phyloP scores from a whole-genome alignment of 495 filamentous ascomycete genomes.

The Cenococcum geophilum region DNA sequence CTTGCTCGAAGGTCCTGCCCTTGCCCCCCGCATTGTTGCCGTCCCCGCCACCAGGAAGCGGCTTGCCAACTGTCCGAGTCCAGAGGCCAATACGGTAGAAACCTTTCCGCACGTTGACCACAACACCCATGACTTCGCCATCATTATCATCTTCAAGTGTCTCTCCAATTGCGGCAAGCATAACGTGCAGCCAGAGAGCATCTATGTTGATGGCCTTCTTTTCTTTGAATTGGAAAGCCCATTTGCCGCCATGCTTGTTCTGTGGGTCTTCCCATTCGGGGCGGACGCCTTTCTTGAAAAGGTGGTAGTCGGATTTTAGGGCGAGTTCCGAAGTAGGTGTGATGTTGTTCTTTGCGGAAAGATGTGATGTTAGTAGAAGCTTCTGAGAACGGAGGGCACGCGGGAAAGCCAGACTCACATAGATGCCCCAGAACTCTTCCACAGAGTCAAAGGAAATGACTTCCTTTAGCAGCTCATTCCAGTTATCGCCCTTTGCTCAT shows the following conservation, averaged over 20 bases:
- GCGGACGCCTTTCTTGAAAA: constrained; percentile 95
- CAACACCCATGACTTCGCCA: constrained; percentile 97
- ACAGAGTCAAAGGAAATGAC: constrained; percentile 98
- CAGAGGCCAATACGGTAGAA: constrained; percentile 94
- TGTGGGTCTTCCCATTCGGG: constrained; percentile 97
- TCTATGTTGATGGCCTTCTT: constrained; percentile 87
- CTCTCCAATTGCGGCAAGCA: constrained; percentile 95
- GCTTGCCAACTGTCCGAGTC: constrained; percentile 86
- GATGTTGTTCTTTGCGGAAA: constrained; percentile 80
- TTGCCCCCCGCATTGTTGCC: constrained; percentile 61
- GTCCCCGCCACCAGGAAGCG: constrained; percentile 65
- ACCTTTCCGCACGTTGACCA: constrained; percentile 96
- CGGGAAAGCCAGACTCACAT: constrained; percentile 62
- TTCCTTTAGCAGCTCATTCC: constrained; percentile 96
- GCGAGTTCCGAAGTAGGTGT: constrained; percentile 89
- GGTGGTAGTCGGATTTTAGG: constrained; percentile 97
- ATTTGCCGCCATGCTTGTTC: constrained; percentile 99
- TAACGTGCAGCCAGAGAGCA: constrained; percentile 92
- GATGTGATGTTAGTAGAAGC: constrained; percentile 23
- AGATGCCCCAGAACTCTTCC: constrained; percentile 99
- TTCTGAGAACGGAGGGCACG: neutral
- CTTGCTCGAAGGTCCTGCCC: constrained; percentile 67
- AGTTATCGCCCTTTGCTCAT: constrained; percentile 77
- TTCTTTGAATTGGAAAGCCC: constrained; percentile 95
- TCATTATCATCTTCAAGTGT: constrained; percentile 88